These are phyloP conservation scores for Yamadazyma membranifaciens DNA, from an alignment of 1,139 yeast species.

Conservation along the genomic window DNA sequence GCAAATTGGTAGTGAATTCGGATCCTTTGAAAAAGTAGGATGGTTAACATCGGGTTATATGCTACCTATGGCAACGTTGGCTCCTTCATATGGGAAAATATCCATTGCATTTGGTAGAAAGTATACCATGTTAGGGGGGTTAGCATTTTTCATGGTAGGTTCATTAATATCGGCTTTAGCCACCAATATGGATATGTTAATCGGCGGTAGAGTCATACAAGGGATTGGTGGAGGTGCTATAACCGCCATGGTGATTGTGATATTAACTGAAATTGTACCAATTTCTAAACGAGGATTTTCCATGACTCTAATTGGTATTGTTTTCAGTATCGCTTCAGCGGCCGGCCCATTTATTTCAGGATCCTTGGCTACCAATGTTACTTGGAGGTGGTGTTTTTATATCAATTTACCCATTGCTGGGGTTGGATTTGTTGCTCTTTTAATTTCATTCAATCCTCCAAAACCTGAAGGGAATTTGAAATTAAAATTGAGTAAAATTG, in stretches of 20 bases:
- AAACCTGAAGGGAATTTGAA: conserved; percentile 19
- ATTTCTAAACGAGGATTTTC: conserved; percentile 27
- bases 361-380: conserved; percentile 40
- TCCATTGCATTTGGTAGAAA: conserved; percentile 50
- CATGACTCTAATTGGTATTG: conserved; percentile 43
- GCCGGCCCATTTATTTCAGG: conserved; percentile 59
- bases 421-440: conserved; percentile 25
- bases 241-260: conserved; percentile 25
- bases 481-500: conserved; percentile 41
- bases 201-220: conserved; percentile 38
- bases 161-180: conserved; percentile 40
- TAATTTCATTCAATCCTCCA: conserved; percentile 33
- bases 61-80: conserved; percentile 38
- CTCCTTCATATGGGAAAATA: conserved; percentile 38
- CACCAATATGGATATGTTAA: conserved; percentile 31
- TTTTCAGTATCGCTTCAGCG: conserved; percentile 44
- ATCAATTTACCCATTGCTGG: conserved; percentile 46
- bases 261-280: conserved; percentile 29
- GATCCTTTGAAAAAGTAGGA: conserved; percentile 52
- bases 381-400: conserved; percentile 81
- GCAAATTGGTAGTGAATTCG: conserved; percentile 36
- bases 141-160: conserved; percentile 37
- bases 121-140: conserved; percentile 32
- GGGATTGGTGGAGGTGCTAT: conserved; percentile 37
- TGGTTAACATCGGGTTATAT: conserved; percentile 65